A percentile compares a stretch with the other conserved stretches of the same genome.
Conservation (phyloP, 306 rosid species). For the Quercus aquifolioides region DNA sequence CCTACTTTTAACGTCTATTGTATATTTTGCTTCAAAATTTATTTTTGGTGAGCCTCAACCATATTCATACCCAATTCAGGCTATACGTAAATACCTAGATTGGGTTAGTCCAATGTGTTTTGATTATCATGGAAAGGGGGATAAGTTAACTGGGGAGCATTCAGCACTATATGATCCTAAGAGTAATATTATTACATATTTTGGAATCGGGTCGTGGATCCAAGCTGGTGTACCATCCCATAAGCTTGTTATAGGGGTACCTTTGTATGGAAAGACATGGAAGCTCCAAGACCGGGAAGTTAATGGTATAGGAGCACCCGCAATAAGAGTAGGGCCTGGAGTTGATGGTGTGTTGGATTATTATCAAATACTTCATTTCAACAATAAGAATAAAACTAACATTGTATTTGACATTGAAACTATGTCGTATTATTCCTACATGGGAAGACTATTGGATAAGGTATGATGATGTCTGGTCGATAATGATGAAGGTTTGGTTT, state of each 20-base stretch:
- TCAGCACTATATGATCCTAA: constrained; percentile 49
- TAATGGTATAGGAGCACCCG: constrained; percentile 44
- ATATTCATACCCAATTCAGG: constrained; percentile 37
- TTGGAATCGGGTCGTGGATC: constrained; percentile 70
- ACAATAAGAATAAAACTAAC: constrained; percentile 20
- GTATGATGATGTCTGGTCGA: constrained; percentile 62
- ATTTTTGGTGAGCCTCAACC: constrained; percentile 31
- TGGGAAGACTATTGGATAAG: constrained; percentile 62
- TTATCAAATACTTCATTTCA: constrained; percentile 39
- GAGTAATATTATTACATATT: constrained; percentile 40
- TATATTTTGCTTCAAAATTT: constrained; percentile 49
- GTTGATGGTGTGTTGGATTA: constrained; percentile 47
- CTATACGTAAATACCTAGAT: constrained; percentile 42
- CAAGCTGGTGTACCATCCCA: constrained; percentile 40
- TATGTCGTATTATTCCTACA: constrained; percentile 53
- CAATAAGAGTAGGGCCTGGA: constrained; percentile 48
- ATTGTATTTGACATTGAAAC: constrained; percentile 48
- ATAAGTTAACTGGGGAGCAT: constrained; percentile 44
- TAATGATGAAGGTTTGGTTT: constrained; percentile 40
- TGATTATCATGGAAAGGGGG: constrained; percentile 73
- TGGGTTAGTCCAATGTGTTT: constrained; percentile 81
- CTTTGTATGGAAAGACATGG: constrained; percentile 76
- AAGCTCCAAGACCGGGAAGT: constrained; percentile 30
- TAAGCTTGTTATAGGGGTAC: constrained; percentile 67
- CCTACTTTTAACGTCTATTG: constrained; percentile 56